Percentiles rank a stretch among this genome's conserved stretches.
These are phyloP conservation scores for Atkinsonella texensis DNA, from an alignment of 2,329 filamentous ascomycete genomes.

Conservation along the genomic window DNA sequence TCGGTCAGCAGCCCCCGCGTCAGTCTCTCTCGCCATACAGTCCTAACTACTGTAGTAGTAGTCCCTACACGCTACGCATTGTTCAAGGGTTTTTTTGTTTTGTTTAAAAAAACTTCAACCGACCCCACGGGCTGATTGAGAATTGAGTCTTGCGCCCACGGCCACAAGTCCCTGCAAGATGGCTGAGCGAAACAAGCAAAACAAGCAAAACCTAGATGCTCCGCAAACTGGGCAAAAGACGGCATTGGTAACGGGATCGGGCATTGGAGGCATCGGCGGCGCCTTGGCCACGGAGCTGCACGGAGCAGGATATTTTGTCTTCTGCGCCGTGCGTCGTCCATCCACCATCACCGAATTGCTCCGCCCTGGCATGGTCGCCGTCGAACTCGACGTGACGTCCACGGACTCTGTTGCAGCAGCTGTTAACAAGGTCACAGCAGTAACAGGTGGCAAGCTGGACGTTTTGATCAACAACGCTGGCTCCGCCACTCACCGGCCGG, in stretches of 20 bases:
- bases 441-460: conserved; percentile 11
- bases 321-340: conserved; percentile 20
- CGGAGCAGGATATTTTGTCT: conserved; percentile 17
- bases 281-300: conserved; percentile 13
- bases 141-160: no score
- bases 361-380: conserved; percentile 12
- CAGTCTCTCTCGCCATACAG: no score
- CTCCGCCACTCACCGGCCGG: conserved; percentile 13
- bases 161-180: not conserved
- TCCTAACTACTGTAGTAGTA: no score
- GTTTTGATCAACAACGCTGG: conserved; percentile 14
- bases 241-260: conserved; percentile 4
- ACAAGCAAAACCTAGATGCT: not conserved
- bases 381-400: conserved; percentile 22
- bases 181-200: not conserved
- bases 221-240: conserved; percentile 2
- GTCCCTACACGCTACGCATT: no score
- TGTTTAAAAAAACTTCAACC: no score
- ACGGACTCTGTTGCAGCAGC: conserved; percentile 14
- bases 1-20: no score
- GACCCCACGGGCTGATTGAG: no score
- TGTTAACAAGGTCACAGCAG: conserved; percentile 6
- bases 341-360: conserved; percentile 13
- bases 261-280: conserved; percentile 16
- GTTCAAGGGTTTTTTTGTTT: no score